Conservation (phyloP, 192 early-diverging fungal species). For the Kickxella alabastrina region DNA sequence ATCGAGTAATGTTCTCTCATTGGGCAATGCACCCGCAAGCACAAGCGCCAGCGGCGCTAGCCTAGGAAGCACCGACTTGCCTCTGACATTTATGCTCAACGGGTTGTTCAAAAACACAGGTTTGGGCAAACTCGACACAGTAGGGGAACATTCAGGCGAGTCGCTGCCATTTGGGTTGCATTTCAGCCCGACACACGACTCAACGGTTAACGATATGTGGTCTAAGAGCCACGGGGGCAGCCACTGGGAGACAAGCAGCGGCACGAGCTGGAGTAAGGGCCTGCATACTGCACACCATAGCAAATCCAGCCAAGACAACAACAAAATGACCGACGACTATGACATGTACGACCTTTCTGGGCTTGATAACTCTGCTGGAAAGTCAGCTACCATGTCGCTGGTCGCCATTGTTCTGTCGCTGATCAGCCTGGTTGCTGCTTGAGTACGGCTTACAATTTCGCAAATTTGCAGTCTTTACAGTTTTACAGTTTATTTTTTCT, state of each 20-base stretch:
- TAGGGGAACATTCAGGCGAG: background rate
- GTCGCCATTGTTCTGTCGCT: constrained; percentile 26
- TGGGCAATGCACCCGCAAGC: too few species aligned
- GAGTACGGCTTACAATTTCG: background rate
- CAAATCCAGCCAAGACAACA: background rate
- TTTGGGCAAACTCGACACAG: too few species aligned
- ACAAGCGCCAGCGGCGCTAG: too few species aligned
- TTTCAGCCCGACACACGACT: constrained; percentile 19
- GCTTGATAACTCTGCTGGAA: constrained; percentile 25
- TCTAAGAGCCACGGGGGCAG: background rate
- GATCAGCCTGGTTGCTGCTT: constrained; percentile 5
- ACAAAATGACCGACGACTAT: constrained; percentile 7
- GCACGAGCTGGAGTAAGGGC: background rate
- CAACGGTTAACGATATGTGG: background rate
- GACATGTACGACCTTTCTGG: constrained; percentile 31
- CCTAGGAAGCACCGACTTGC: constrained; percentile 5
- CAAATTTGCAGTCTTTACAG: background rate
- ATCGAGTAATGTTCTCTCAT: too few species aligned
- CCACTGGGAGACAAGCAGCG: background rate
- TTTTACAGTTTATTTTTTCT: background rate
- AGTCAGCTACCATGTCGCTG: constrained; percentile 38
- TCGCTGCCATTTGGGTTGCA: constrained; percentile 38
- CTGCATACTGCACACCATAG: constrained; percentile 2
- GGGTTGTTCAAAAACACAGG: constrained; percentile 27
- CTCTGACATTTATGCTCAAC: constrained; percentile 36